Base-by-base conservation (phyloP, 768 basidiomycete genomes). In the Lactifluus echinatus region DNA sequence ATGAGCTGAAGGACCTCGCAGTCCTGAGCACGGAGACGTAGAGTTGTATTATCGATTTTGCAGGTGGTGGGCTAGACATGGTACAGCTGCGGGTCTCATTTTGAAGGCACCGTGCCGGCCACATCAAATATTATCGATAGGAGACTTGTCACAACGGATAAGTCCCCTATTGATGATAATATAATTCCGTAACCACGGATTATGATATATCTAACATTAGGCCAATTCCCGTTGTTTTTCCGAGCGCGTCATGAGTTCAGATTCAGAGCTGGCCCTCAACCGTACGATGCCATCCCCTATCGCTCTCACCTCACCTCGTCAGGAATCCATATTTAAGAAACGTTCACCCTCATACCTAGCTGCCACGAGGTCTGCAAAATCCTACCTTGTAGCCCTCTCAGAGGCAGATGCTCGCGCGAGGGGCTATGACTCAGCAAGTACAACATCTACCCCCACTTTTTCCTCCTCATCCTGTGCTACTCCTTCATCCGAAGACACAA, bases 1-100 rank as follows among this genome's bases (percentile, higher is more conserved):
- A n/a, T n/a, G 93, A 93, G 67, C 85, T 84, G 75, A 96, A 98
- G 19, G 85, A 80, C 61, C 79, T 80, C 26, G 93, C 84, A 11
- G 89, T 79, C 63, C 85, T 81, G 53, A 93, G 79, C 63, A 81
- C 85, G 15, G 82, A 75, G 23, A 81, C 71, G 69, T 96, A 94
- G 12, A 98, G 81, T 50, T 76, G 76, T 28, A 84, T 74, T 39
- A 94, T 77, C 23, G 86, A 81, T 53, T 79, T 76, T 31, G 80
- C 77, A 46, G 80, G 82, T 17, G 91, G 88, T 55, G 80, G 67
- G 23, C 33, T 57, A 47, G 58, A 55, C 58, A 55, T n/a, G n/a
- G n/a, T n/a, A n/a, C n/a, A n/a, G n/a, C n/a, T n/a, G n/a, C n/a
- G n/a, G n/a, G n/a, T n/a, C n/a, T n/a, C n/a, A n/a, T n/a, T n/a